These are phyloP conservation scores for Pseudogymnoascus sp. DNA, from an alignment of 2,329 filamentous ascomycete genomes.

Conservation along the genomic window DNA sequence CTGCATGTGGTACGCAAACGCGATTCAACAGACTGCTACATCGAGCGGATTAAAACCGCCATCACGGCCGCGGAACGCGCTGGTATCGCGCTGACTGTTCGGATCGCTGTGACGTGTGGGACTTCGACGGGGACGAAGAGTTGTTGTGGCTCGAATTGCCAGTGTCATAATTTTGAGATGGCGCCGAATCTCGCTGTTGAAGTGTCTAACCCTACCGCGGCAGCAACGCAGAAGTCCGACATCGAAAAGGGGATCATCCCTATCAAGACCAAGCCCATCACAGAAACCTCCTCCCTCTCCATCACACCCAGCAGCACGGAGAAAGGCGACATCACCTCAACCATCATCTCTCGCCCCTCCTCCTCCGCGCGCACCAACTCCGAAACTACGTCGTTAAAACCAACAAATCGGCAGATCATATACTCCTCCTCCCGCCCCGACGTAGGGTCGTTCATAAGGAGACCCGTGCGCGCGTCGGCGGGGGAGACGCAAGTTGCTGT, in stretches of 20 bases:
- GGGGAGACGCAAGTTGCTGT: constrained; percentile 57
- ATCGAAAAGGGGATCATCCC: not conserved
- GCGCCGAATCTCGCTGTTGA: not conserved
- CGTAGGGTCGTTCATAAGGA: constrained; percentile 45
- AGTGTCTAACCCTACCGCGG: constrained; percentile 3
- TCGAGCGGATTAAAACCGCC: constrained; percentile 41
- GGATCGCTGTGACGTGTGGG: constrained; percentile 45
- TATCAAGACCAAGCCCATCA: not conserved
- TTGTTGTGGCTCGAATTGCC: constrained; percentile 12
- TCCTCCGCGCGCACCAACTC: not conserved
- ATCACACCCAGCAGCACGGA: not conserved
- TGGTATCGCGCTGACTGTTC: constrained; percentile 45
- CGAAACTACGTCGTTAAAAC: too few species aligned
- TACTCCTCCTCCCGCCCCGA: constrained; percentile 36
- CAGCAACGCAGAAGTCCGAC: not conserved
- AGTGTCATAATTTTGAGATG: constrained; percentile 7
- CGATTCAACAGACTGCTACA: constrained; percentile 51
- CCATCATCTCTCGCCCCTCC: not conserved
- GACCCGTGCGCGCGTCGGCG: constrained; percentile 49
- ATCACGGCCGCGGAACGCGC: constrained; percentile 36
- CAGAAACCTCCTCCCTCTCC: not conserved
- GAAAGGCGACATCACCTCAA: not conserved
- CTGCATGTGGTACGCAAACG: constrained; percentile 45
- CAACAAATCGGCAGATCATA: not conserved
- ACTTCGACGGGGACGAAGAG: constrained; percentile 19